Conservation (phyloP, 345 rosid genomes). For the Linum tenue region DNA sequence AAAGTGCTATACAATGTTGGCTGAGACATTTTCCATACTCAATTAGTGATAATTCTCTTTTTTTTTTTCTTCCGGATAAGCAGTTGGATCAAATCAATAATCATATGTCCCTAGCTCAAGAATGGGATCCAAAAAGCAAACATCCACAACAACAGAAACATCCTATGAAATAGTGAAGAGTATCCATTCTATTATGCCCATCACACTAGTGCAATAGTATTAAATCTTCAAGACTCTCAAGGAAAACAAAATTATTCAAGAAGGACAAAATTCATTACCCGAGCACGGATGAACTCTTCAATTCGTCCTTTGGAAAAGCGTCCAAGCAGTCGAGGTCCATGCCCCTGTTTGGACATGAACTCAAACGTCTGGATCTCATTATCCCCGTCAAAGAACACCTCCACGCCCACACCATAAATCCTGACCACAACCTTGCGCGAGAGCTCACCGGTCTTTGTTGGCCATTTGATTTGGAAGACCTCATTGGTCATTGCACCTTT, state of each 20-base stretch:
- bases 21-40: too few species aligned
- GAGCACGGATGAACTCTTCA: conserved; percentile 27
- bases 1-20: too few species aligned
- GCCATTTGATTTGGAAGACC: conserved; percentile 45
- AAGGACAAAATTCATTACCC: conserved; percentile 11
- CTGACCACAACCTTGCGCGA: conserved; percentile 21
- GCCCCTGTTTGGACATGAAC: conserved; percentile 27
- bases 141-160: too few species aligned
- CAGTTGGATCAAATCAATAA: too few species aligned
- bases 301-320: conserved; percentile 25
- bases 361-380: conserved; percentile 25
- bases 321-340: conserved; percentile 24
- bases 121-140: too few species aligned
- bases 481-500: conserved; percentile 29
- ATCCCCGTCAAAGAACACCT: conserved; percentile 21
- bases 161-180: too few species aligned
- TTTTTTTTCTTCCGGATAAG: too few species aligned
- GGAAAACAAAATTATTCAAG: neutral
- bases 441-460: conserved; percentile 14
- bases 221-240: neutral
- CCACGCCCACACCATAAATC: conserved; percentile 28
- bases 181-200: too few species aligned
- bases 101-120: too few species aligned
- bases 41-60: too few species aligned
- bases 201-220: too few species aligned